Evolutionary conservation across 805 yeast genomes (phyloP), one percentile per base, ranked within the genome.

Genomic region (Yarrowia porcina): DNA sequence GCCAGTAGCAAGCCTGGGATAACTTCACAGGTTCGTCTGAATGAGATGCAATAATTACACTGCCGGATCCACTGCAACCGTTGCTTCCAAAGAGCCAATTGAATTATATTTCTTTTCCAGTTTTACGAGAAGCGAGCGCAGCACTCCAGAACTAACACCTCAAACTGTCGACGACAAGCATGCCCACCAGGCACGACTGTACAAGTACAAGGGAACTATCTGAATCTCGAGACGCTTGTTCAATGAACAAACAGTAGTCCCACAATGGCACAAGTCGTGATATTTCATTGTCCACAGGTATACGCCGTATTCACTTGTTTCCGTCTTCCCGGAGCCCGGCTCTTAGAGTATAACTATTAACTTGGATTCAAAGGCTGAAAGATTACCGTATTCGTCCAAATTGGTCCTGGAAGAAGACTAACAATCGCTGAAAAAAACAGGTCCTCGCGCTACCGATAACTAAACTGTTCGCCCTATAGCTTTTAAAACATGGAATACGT

Each of bases 371-470:
- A 12, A 3, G 20, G 12, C 28, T 15, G 12, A 41, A 42, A 44
- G 52, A 45, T 45, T 45, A 20, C 52, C 52, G 28, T 18, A 28
- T 45, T 30, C 25, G 52, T 45, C 52, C 52, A 45, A 30, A 30
- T n/a, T 28, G 27, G 52, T 17, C 52, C 52, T 45, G 36, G 36
- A 45, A 28, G 45, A 28, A 20, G 52, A 45, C 52, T 6, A 18
- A 11, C 36, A 28, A 17, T 17, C 50, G 35, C 36, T 35, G n/a
- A n/a, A 27, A 17, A 25, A 18, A 28, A 35, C 23, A 25, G 23
- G 20, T 25, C 52, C 36, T 25, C 52, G 13, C 35, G 7, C 50
- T 45, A 15, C 13, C 25, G 18, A 25, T 45, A 20, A 17, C 36
- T 45, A 23, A 45, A 45, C 52, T 30, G 18, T 45, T n/a, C n/a